phyloP scores from a whole-genome alignment of 495 filamentous ascomycete genomes.

The Aspergillus panamensis region DNA sequence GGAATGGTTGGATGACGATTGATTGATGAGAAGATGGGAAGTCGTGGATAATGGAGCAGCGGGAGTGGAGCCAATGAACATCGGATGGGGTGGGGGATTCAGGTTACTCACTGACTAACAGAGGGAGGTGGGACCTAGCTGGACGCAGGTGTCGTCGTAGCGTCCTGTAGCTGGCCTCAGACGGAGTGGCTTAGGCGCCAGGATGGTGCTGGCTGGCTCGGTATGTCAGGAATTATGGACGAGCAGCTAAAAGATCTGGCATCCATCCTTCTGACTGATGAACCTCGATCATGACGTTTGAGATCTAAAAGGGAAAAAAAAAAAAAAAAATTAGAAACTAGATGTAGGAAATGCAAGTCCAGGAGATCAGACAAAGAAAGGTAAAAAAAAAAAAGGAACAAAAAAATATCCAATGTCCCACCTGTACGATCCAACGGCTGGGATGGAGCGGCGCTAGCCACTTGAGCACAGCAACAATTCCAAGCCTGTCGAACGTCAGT shows the following conservation, averaged over 20 bases:
- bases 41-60: conserved; percentile 11
- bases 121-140: conserved; percentile 7
- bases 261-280: neutral
- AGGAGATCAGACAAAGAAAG: neutral
- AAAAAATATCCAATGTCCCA: conserved; percentile 22
- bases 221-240: neutral
- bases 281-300: neutral
- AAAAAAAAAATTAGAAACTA: neutral
- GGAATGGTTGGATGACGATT: neutral
- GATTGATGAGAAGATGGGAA: neutral
- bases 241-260: neutral
- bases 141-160: neutral
- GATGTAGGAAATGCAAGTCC: neutral
- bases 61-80: conserved; percentile 25
- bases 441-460: conserved; percentile 21
- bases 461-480: conserved; percentile 20
- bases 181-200: conserved; percentile 5
- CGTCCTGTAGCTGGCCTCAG: neutral
- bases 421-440: conserved; percentile 25
- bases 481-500: conserved; percentile 23
- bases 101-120: conserved; percentile 10
- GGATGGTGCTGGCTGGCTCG: conserved; percentile 1
- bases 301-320: neutral
- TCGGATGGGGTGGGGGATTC: conserved; percentile 13
- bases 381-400: conserved; percentile 19